Percentiles rank a stretch among this genome's conserved stretches.
phyloP scores from a whole-genome alignment of 371 early-diverging fungal species.

The Umbelopsis sp. region DNA sequence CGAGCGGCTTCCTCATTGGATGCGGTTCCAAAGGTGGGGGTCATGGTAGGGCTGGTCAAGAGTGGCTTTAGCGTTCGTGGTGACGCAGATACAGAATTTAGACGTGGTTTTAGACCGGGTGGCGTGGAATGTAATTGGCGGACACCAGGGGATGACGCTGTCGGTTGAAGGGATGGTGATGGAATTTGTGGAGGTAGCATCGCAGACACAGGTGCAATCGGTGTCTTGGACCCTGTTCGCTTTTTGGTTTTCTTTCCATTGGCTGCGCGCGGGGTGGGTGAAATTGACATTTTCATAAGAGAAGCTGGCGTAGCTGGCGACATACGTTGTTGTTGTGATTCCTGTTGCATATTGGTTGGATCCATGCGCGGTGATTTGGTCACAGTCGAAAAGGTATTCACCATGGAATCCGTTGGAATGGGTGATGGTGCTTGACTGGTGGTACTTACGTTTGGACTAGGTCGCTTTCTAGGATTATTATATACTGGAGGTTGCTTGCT shows the following conservation, averaged over 20 bases:
- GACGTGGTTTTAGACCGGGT: constrained; percentile 23
- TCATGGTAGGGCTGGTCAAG: constrained; percentile 48
- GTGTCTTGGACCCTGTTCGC: not conserved
- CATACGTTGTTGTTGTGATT: not conserved
- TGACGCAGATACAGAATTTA: constrained; percentile 26
- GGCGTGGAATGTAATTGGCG: constrained; percentile 25
- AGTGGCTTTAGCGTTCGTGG: constrained; percentile 50
- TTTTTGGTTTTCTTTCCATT: constrained; percentile 12
- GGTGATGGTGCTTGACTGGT: not conserved
- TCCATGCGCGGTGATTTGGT: not conserved
- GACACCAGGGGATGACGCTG: constrained; percentile 23
- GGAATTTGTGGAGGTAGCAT: constrained; percentile 8
- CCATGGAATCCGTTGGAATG: not conserved
- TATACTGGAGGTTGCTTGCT: not conserved
- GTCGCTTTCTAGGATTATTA: constrained; percentile 5
- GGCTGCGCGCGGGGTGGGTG: constrained; percentile 23
- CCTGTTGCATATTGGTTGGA: not conserved
- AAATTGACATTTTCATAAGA: constrained; percentile 45
- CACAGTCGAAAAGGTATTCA: not conserved
- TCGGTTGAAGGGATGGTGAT: constrained; percentile 12
- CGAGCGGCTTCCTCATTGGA: constrained; percentile 45
- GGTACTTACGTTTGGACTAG: not conserved
- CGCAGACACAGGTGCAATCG: constrained; percentile 18
- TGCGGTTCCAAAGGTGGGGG: constrained; percentile 26
- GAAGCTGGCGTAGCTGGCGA: constrained; percentile 55